These are phyloP conservation scores for Colletotrichum limetticola DNA, from an alignment of 2,329 filamentous ascomycete genomes.

Conservation along the genomic window DNA sequence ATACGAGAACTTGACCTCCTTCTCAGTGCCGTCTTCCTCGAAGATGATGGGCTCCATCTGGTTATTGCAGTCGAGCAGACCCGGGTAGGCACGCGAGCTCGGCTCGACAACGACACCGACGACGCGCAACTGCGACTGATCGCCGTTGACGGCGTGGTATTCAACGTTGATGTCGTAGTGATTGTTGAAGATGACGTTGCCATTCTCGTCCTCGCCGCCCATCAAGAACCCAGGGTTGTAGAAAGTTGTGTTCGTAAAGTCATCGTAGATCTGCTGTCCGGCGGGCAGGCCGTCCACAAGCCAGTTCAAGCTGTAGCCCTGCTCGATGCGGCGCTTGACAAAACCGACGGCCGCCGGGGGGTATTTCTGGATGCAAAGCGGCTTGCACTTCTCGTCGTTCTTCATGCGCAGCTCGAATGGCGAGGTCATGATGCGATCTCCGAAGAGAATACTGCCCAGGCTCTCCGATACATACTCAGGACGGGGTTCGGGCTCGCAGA, in stretches of 20 bases:
- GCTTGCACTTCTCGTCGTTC: conserved; percentile 87
- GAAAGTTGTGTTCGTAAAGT: conserved; percentile 80
- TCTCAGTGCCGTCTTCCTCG: conserved; percentile 58
- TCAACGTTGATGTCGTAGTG: conserved; percentile 96
- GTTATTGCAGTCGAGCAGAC: conserved; percentile 71
- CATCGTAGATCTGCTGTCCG: conserved; percentile 83
- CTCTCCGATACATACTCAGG: conserved; percentile 87
- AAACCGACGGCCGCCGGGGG: conserved; percentile 77
- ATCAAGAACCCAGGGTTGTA: conserved; percentile 93
- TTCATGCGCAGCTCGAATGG: conserved; percentile 91
- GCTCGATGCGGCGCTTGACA: conserved; percentile 82
- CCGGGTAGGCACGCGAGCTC: conserved; percentile 72
- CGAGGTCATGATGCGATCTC: conserved; percentile 97
- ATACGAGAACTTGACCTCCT: conserved; percentile 85
- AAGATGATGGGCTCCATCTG: conserved; percentile 70
- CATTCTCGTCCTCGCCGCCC: conserved; percentile 67
- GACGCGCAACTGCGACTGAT: conserved; percentile 79
- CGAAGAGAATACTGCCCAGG: conserved; percentile 95
- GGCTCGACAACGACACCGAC: conserved; percentile 93
- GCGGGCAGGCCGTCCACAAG: conserved; percentile 94
- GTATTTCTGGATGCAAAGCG: conserved; percentile 76
- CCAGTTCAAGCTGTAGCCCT: conserved; percentile 95
- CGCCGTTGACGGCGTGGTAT: conserved; percentile 82
- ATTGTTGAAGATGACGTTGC: conserved; percentile 80
- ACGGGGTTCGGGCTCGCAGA: conserved; percentile 83